Evolutionary conservation across 257 asterid genomes (phyloP).

Genomic region (Capsicum pubescens): DNA sequence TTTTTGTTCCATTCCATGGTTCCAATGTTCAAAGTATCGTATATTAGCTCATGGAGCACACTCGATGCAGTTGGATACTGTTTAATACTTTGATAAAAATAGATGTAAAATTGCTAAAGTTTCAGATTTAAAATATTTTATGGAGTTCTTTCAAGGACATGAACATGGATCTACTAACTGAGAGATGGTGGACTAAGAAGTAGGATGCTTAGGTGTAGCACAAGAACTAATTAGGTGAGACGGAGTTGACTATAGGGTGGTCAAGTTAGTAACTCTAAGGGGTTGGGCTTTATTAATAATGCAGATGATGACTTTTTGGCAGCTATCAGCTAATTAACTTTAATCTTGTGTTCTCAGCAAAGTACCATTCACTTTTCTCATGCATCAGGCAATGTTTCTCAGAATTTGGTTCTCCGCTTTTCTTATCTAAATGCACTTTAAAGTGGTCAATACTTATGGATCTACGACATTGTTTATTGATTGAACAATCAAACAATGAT

Average conservation of each 20-base stretch:
- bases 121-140: background rate
- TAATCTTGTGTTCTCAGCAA: background rate
- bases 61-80: background rate
- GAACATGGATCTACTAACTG: background rate
- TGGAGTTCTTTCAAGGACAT: background rate
- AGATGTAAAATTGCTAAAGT: background rate
- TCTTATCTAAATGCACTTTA: conserved; percentile 26
- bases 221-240: background rate
- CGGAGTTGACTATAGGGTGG: background rate
- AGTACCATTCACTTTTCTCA: background rate
- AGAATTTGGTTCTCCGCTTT: background rate
- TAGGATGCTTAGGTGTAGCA: background rate
- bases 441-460: background rate
- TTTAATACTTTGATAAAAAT: background rate
- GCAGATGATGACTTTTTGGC: conserved; percentile 13
- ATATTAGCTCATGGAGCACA: background rate
- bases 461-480: background rate
- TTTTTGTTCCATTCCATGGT: background rate
- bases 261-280: background rate
- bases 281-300: background rate
- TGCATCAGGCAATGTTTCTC: conserved; percentile 14
- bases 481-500: background rate
- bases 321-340: conserved; percentile 11
- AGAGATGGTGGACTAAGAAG: background rate
- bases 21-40: background rate